Conservation (phyloP, 169 alveolate species). For the Condylostoma magnum region DNA sequence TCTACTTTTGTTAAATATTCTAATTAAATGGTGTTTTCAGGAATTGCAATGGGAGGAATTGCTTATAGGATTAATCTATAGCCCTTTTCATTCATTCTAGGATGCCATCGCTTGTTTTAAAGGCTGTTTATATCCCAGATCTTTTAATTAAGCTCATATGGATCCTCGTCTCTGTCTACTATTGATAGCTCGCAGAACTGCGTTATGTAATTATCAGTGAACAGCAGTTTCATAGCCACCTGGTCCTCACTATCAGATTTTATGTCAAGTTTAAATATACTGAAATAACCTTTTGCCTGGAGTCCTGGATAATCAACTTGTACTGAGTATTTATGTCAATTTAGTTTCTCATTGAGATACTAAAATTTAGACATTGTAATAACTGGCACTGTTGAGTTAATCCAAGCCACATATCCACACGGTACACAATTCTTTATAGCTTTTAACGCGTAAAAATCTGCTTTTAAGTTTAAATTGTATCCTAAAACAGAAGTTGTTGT, state of each 20-base stretch:
- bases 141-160: not conserved
- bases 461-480: not conserved
- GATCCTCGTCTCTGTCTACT: not conserved
- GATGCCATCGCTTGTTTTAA: constrained; percentile 26
- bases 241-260: not conserved
- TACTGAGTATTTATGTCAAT: not conserved
- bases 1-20: constrained; percentile 42
- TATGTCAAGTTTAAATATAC: not conserved
- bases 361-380: not conserved
- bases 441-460: not conserved
- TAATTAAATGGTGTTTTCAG: constrained; percentile 46
- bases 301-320: not conserved
- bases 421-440: not conserved
- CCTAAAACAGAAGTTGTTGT: constrained; percentile 7
- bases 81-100: constrained; percentile 34
- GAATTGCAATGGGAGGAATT: constrained; percentile 42
- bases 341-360: not conserved
- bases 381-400: constrained; percentile 1
- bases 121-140: not conserved
- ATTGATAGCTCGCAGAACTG: not conserved
- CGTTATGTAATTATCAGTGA: not conserved
- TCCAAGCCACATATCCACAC: constrained; percentile 15
- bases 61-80: constrained; percentile 55
- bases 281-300: not conserved
- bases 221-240: not conserved